Evolutionary conservation across 768 basidiomycete genomes (phyloP).

Genomic region (Lactarius hatsudake): DNA sequence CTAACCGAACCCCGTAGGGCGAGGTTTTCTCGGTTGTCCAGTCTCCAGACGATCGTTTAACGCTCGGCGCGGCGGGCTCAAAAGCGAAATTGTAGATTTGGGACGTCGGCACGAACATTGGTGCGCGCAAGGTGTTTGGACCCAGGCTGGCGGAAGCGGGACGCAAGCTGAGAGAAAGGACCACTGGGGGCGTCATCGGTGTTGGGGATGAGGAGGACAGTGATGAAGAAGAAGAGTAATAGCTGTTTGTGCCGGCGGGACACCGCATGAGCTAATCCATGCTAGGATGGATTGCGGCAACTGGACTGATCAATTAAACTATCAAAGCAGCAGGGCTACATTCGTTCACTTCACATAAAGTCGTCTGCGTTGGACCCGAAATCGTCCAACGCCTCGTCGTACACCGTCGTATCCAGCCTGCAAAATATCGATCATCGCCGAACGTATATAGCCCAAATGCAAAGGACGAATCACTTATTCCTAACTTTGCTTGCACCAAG

Average conservation of each 20-base stretch:
- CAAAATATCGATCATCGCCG: background rate
- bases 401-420: conserved; percentile 63
- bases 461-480: too few species aligned
- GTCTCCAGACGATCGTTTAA: conserved; percentile 94
- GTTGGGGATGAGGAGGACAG: conserved; percentile 68
- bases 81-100: conserved; percentile 54
- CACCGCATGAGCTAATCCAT: background rate
- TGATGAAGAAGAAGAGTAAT: conserved; percentile 42
- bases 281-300: conserved; percentile 6
- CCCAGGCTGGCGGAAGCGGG: conserved; percentile 75
- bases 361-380: conserved; percentile 73
- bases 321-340: conserved; percentile 1
- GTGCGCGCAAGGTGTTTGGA: conserved; percentile 80
- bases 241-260: conserved; percentile 11
- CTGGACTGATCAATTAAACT: conserved; percentile 17
- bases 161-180: conserved; percentile 60
- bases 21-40: conserved; percentile 91
- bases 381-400: conserved; percentile 58
- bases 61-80: conserved; percentile 72
- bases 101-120: conserved; percentile 85
- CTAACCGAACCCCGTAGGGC: conserved; percentile 53
- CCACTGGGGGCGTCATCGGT: conserved; percentile 63
- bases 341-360: conserved; percentile 68
- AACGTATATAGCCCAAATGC: too few species aligned
- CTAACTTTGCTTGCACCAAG: too few species aligned